These are phyloP conservation scores for Saccharomycopsis phalli DNA, from an alignment of 1,139 yeast species.

Conservation along the genomic window DNA sequence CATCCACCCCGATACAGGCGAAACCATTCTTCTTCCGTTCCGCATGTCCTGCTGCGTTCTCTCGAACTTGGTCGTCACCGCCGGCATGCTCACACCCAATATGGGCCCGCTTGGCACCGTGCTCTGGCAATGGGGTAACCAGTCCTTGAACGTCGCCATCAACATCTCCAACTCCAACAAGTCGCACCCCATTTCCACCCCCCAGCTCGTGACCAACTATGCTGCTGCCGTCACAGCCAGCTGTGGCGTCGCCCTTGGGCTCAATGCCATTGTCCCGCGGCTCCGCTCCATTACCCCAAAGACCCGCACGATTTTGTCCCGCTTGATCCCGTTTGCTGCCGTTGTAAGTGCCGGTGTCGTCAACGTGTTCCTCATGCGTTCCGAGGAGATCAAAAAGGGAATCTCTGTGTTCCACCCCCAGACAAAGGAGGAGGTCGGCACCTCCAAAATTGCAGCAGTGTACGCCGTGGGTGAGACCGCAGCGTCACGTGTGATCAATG, in stretches of 20 bases:
- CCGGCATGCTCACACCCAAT: constrained; percentile 95
- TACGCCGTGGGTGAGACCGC: constrained; percentile 97
- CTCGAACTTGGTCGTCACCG: constrained; percentile 88
- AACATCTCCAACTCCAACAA: constrained; percentile 95
- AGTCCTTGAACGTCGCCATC: constrained; percentile 90
- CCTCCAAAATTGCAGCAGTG: constrained; percentile 76
- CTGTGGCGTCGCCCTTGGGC: constrained; percentile 89
- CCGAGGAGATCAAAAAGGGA: constrained; percentile 87
- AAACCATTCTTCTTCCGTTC: constrained; percentile 83
- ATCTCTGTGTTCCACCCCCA: constrained; percentile 55
- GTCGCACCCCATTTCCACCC: constrained; percentile 77
- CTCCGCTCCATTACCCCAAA: constrained; percentile 57
- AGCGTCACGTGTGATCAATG: constrained; percentile 85
- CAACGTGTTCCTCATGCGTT: constrained; percentile 90
- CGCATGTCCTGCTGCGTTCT: constrained; percentile 95
- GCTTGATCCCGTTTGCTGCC: constrained; percentile 96
- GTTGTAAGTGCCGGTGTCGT: constrained; percentile 95
- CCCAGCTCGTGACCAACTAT: constrained; percentile 70
- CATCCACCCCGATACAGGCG: constrained; percentile 92
- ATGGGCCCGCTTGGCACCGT: constrained; percentile 83
- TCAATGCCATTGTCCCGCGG: constrained; percentile 79
- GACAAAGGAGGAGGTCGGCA: constrained; percentile 49
- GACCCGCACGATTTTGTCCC: constrained; percentile 62
- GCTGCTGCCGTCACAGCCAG: constrained; percentile 88
- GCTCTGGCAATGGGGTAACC: constrained; percentile 97